Conservation (phyloP, 164 flowering plant genomes). For the Euptelea pleiosperma region DNA sequence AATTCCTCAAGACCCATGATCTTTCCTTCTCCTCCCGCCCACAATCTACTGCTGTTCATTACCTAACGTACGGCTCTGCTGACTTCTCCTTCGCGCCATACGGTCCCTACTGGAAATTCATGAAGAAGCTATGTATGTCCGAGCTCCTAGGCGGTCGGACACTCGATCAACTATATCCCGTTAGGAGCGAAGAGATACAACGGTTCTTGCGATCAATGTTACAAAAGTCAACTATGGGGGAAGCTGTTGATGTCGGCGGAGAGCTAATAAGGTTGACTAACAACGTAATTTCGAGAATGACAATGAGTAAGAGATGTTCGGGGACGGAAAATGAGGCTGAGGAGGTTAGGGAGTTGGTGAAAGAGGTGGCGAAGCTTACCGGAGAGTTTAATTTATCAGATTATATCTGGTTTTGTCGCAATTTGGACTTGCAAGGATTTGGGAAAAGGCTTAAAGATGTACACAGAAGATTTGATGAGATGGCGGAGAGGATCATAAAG, state of each 20-base stretch:
- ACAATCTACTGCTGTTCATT: constrained; percentile 25
- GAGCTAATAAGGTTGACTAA: constrained; percentile 40
- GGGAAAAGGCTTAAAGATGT: constrained; percentile 32
- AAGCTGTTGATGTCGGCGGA: constrained; percentile 30
- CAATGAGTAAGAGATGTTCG: constrained; percentile 34
- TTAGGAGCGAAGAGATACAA: constrained; percentile 30
- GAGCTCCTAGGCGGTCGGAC: constrained; percentile 43
- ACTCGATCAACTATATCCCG: constrained; percentile 24
- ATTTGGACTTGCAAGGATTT: constrained; percentile 45
- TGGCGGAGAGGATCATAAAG: constrained; percentile 44
- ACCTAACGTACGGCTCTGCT: constrained; percentile 35
- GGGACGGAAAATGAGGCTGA: constrained; percentile 31
- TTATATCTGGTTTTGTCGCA: constrained; percentile 36
- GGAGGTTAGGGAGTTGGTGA: constrained; percentile 25
- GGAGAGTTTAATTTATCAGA: constrained; percentile 55
- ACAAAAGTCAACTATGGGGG: constrained; percentile 15
- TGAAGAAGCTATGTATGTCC: constrained; percentile 45
- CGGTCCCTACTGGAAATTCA: constrained; percentile 63
- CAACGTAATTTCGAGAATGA: constrained; percentile 49
- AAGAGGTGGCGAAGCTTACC: constrained; percentile 35
- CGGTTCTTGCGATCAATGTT: constrained; percentile 19
- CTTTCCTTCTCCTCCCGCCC: constrained; percentile 36
- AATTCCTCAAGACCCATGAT: constrained; percentile 50
- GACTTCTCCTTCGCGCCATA: constrained; percentile 48
- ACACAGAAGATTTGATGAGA: constrained; percentile 31